phyloP scores from a whole-genome alignment of 2,329 filamentous ascomycete genomes.

The Rosellinia necatrix region DNA sequence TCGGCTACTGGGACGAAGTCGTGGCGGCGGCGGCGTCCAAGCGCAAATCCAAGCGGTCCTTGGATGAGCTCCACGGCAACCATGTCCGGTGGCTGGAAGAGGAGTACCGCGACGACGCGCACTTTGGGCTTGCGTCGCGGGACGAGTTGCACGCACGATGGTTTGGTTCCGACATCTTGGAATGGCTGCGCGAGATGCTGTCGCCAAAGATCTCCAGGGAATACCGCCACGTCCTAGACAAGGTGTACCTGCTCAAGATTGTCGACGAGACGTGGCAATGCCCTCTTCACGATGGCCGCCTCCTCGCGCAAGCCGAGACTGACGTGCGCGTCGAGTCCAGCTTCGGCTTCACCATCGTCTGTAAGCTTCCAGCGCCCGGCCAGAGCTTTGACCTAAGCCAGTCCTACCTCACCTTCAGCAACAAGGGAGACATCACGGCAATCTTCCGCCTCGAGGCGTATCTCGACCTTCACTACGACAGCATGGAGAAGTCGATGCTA shows the following conservation, averaged over 20 bases:
- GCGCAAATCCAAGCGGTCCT: slow-evolving; percentile 34
- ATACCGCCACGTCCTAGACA: background rate
- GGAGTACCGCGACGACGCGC: slow-evolving; percentile 43
- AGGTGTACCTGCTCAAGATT: background rate
- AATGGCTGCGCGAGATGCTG: slow-evolving; percentile 19
- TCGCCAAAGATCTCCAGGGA: slow-evolving; percentile 27
- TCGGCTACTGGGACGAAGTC: slow-evolving; percentile 44
- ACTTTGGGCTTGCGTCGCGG: slow-evolving; percentile 30
- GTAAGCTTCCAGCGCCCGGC: slow-evolving; percentile 36
- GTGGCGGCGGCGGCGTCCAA: slow-evolving; percentile 36
- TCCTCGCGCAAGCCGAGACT: background rate
- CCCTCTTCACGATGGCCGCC: background rate
- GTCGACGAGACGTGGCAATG: slow-evolving; percentile 3
- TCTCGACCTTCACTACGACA: slow-evolving; percentile 3
- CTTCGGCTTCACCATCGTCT: slow-evolving; percentile 30
- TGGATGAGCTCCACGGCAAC: slow-evolving; percentile 38
- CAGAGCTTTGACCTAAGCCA: slow-evolving; percentile 36
- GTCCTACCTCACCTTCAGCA: background rate
- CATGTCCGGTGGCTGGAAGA: slow-evolving; percentile 46
- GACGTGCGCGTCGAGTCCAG: slow-evolving; percentile 18
- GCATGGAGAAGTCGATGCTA: slow-evolving; percentile 30
- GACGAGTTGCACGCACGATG: slow-evolving; percentile 44
- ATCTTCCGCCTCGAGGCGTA: background rate
- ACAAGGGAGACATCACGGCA: slow-evolving; percentile 30
- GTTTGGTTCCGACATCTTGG: slow-evolving; percentile 5